Base-by-base conservation (phyloP, 441 rosid species). In the Adansonia gregorii region DNA sequence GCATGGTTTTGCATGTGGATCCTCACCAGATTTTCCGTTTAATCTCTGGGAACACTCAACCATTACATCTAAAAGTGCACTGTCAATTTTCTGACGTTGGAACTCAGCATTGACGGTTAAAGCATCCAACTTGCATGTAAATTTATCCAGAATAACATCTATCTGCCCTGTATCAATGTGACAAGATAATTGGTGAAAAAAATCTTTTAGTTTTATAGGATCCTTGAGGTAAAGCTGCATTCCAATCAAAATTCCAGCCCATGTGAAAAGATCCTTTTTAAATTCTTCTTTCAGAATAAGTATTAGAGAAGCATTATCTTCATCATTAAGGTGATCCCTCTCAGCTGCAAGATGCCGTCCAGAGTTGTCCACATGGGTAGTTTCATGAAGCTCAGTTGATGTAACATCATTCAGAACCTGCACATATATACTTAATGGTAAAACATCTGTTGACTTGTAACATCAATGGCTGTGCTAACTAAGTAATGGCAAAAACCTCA, bases 41-140 rank as follows among this genome's bases (percentile, higher is more conserved):
- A 91, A 89, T 78, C 98, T 95, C 78, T 92, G 94, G 91, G 98
- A 96, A 80, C 98, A 94, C 85, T 96, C 98, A 35, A 96, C 99
- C 99, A 96, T 94, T 81, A 93, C 93, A 87, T 96, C 95, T 82
- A 94, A 80, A 79, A 96, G 96, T 78, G 94, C 85, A 89, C 92
- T 98, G 76, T 93, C 92, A 73, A 96, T 94, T 78, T 97, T 97
- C 86, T 96, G 97, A 88, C 91, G 97, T 84, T 93, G 83, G 79
- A 93, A 97, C 89, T 94, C 94, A 72, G 90, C 98, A 78, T 95
- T 94, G 97, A 91, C 92, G 80, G 92, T 86, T 89, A 93, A 89
- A 87, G 91, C 94, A 93, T 92, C 88, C 92, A 87, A 83, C 96
- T 91, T 58, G 98, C 98, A 51, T 20, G 96, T 89, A 77, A 97